Evolutionary conservation across 2,329 filamentous ascomycete species (phyloP), one percentile per base, ranked within the genome.

Genomic region (Kalaharituber pfeilii): DNA sequence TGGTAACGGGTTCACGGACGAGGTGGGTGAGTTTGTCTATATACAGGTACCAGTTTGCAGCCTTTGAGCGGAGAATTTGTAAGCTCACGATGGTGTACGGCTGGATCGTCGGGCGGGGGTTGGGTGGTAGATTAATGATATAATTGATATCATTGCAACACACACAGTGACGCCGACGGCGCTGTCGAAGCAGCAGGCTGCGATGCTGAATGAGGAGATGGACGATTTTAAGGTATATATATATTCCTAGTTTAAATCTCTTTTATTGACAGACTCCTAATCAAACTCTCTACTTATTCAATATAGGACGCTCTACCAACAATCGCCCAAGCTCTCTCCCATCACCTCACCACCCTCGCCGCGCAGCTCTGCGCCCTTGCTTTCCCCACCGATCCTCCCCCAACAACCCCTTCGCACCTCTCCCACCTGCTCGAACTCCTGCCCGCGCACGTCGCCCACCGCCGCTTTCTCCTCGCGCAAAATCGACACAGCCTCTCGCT

Each of bases 381-480:
- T 36, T 60, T 59, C 52, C 59, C 59, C 7, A 27, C 5, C 53
- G 54, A 58, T 11, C 53, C 52, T 28, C 53, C 53, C 13, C 50
- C 56, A 9, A 22, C 42, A 13, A 20, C 42, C 18, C 11, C 42
- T 24, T 42, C 39, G 9, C 39, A 50, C 13, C 30, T 54, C 4
- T 51, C 28, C 4, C n/a, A 44, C 4, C 55, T 49, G 47, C 50
- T 61, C 29, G 59, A 61, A 49, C 51, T 56, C 25, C 53, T 60
- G 18, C 59, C 59, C 18, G 59, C 59, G 24, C 55, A 61, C 24
- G 42, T 47, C 18, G 59, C 59, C 5, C 56, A 57, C 26, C 53
- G 53, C 5, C n/a, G 39, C 25, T 26, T 22, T 20, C 13, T 49
- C 6, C 52, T 61, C 22, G 44, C 51, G 4, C 42, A 33, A 2